Evolutionary conservation across 2,329 filamentous ascomycete species (phyloP).

Genomic region (Neonectria coccinea): DNA sequence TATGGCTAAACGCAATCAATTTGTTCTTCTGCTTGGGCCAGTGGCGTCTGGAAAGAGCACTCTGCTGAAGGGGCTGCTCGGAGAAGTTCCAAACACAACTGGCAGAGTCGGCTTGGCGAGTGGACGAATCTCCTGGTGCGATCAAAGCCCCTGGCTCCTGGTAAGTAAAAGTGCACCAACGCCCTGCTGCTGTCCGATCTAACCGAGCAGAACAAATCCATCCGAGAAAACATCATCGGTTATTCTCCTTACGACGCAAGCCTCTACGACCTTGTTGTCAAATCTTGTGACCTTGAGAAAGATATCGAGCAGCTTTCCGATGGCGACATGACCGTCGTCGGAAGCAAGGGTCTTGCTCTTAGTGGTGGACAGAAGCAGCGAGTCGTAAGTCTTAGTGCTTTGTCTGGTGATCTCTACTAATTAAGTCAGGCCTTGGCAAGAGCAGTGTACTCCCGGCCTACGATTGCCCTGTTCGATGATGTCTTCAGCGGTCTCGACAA

Average conservation of each 20-base stretch:
- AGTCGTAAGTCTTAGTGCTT: conserved; percentile 44
- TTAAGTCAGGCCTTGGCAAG: conserved; percentile 50
- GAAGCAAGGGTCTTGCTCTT: conserved; percentile 59
- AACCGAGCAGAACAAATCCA: conserved; percentile 45
- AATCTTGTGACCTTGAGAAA: conserved; percentile 49
- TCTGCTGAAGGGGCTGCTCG: conserved; percentile 55
- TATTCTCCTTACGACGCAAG: conserved; percentile 42
- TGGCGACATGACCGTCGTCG: conserved; percentile 55
- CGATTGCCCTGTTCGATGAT: conserved; percentile 52
- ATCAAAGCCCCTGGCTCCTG: conserved; percentile 51
- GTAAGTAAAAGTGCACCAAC: conserved; percentile 23
- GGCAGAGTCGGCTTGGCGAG: conserved; percentile 37
- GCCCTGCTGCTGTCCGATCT: neutral
- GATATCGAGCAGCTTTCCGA: conserved; percentile 49
- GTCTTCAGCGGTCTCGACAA: conserved; percentile 54
- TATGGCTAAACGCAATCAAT: conserved; percentile 43
- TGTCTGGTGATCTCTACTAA: neutral
- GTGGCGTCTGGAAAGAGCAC: conserved; percentile 60
- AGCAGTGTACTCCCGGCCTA: conserved; percentile 51
- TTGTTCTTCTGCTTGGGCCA: conserved; percentile 57
- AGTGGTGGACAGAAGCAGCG: conserved; percentile 62
- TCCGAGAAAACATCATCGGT: conserved; percentile 52
- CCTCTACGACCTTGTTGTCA: conserved; percentile 43
- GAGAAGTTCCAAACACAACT: conserved; percentile 43
- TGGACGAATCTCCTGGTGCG: conserved; percentile 46